Evolutionary conservation across 2,329 filamentous ascomycete genomes (phyloP).

Genomic region (Paracoccidioides brasiliensis): DNA sequence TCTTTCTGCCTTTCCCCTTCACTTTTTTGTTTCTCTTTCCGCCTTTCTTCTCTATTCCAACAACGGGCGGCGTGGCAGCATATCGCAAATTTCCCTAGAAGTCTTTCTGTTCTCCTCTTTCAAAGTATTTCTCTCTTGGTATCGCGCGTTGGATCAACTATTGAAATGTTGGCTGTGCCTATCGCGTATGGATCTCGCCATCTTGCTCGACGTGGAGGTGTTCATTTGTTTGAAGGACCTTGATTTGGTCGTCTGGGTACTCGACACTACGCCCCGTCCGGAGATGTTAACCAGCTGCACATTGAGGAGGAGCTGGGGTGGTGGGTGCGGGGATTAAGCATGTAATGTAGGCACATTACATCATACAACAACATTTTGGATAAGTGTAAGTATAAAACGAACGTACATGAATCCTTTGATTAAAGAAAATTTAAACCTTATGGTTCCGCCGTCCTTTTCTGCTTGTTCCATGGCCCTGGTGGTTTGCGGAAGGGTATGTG

Average conservation of each 20-base stretch:
- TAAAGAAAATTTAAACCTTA: conserved; percentile 69
- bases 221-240: conserved; percentile 53
- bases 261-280: conserved; percentile 46
- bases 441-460: conserved; percentile 63
- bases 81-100: too few relatives aligned
- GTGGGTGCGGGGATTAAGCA: background rate
- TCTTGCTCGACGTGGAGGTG: conserved; percentile 72
- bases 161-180: conserved; percentile 16
- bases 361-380: background rate
- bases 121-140: too few relatives aligned
- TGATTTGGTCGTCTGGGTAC: conserved; percentile 54
- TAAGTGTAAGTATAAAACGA: background rate
- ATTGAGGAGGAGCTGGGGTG: background rate
- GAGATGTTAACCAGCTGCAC: background rate
- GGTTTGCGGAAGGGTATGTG: background rate
- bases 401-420: conserved; percentile 84
- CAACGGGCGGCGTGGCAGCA: too few relatives aligned
- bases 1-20: too few relatives aligned
- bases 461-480: conserved; percentile 64
- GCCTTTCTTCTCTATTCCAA: too few relatives aligned
- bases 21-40: too few relatives aligned
- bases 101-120: too few relatives aligned
- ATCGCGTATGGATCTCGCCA: conserved; percentile 57
- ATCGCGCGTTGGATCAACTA: too few relatives aligned
- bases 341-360: too few relatives aligned